Percentiles rank a stretch among this genome's conserved stretches.
phyloP scores from a whole-genome alignment of 257 asterid species.

The Paraleonurus japonicus region DNA sequence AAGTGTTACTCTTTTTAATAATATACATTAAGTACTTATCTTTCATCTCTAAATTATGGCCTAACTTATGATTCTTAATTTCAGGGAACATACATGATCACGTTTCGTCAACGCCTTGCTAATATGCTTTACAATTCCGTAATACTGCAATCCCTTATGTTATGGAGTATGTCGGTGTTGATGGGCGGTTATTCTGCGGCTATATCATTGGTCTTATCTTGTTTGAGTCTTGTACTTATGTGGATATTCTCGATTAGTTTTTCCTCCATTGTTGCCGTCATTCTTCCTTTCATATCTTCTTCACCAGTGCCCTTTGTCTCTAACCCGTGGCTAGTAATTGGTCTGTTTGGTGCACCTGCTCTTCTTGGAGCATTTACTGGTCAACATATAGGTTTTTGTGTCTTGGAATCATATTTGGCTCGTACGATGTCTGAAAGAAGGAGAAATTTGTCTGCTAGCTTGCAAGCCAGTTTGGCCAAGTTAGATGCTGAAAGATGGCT shows the following conservation, averaged over 20 bases:
- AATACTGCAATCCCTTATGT: conserved; percentile 72
- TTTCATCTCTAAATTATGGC: background rate
- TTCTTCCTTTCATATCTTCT: conserved; percentile 66
- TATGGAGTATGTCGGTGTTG: conserved; percentile 66
- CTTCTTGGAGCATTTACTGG: conserved; percentile 87
- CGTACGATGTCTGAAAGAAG: conserved; percentile 37
- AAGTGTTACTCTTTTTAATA: too few relatives aligned
- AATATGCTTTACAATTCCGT: conserved; percentile 76
- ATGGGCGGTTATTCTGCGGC: conserved; percentile 81
- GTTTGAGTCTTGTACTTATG: conserved; percentile 66
- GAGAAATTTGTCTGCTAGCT: conserved; percentile 46
- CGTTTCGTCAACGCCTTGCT: conserved; percentile 69
- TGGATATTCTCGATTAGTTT: conserved; percentile 72
- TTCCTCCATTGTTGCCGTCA: conserved; percentile 51
- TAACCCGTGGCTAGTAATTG: conserved; percentile 74
- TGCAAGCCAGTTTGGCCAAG: conserved; percentile 56
- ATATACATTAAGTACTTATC: background rate
- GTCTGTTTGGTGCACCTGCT: conserved; percentile 89
- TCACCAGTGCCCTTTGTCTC: conserved; percentile 82
- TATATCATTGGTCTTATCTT: conserved; percentile 58
- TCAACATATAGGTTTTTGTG: conserved; percentile 72
- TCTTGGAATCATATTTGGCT: conserved; percentile 54
- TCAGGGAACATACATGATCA: conserved; percentile 88
- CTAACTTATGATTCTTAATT: conserved; percentile 23
- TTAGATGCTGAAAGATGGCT: conserved; percentile 98